Evolutionary conservation across 257 asterid genomes (phyloP), one percentile per base, ranked within the genome.

Genomic region (Ballota nigra): DNA sequence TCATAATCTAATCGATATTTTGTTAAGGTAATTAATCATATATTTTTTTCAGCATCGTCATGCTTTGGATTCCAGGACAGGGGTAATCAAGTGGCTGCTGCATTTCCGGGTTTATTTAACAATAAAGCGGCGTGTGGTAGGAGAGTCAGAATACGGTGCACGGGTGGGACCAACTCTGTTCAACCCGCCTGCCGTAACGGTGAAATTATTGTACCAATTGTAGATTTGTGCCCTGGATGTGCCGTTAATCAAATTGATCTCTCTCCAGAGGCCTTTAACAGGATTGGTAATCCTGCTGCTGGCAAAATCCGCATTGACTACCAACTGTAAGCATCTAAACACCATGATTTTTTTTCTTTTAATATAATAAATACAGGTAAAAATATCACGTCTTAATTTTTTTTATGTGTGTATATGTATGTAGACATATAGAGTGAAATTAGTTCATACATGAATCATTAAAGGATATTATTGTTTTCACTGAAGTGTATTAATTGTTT

Each of bases 151-250:
- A 64, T 84, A 7, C 61, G 67, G 15, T 84, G 88, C 75, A 76
- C 81, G 0, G 84, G 83, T 0, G 64, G 75, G 11, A 75, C 79
- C 20, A 78, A 78, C 45, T 6, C 1, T 0, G 77, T 74, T 0
- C 79, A 71, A 12, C 57, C 71, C 0, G 80, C 88, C 1, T 84
- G 88, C 60, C 69, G 64, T 19, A 29, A 40, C 3, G 71, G 62
- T 0, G 61, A 28, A 0, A 66, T 79, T 0, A 65, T 22, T 0
- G 88, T 84, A 4, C 79, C 41, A 53, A 68, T 84, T 1, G 86
- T 84, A 1, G 81, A 77, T 68, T 74, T 40, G 8, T 81, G 86
- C 72, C 81, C 79, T 0, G 77, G 66, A 13, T 81, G 88, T 22
- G 72, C 28, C 1, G 49, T 13, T 1, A 53, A 66, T 41, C 83